A percentile compares a stretch with the other conserved stretches of the same genome.
Evolutionary conservation across 192 early-diverging fungal genomes (phyloP).

Genomic region (Entomortierella chlamydospora): DNA sequence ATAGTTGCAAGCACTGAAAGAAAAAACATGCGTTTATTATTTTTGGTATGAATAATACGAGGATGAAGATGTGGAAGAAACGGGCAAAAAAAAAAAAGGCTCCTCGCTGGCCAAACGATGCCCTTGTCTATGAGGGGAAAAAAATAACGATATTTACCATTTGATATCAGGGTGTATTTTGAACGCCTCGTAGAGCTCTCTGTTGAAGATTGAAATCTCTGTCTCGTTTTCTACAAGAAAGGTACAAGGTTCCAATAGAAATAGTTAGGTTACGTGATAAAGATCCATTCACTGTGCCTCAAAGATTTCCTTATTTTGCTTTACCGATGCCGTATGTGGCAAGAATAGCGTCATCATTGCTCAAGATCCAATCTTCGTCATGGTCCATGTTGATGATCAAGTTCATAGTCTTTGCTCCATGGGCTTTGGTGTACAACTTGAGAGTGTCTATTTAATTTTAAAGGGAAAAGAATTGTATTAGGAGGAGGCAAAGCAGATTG

Average conservation of each 20-base stretch:
- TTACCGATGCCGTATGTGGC: constrained; percentile 72
- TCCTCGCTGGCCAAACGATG: no score
- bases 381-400: constrained; percentile 90
- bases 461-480: background rate
- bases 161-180: constrained; percentile 82
- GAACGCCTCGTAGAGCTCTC: constrained; percentile 75
- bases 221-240: constrained; percentile 76
- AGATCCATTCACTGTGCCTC: no score
- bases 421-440: constrained; percentile 80
- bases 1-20: no score
- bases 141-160: constrained; percentile 64
- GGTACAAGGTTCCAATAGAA: background rate
- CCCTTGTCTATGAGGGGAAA: no score
- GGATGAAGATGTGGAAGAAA: no score
- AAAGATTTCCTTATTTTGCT: background rate
- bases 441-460: constrained; percentile 69
- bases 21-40: background rate
- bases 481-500: background rate
- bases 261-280: no score
- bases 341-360: constrained; percentile 65
- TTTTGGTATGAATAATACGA: no score
- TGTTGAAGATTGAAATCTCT: constrained; percentile 87
- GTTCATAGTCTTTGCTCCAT: constrained; percentile 84
- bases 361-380: constrained; percentile 70
- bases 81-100: no score